Conservation (phyloP, 1,284 basidiomycete genomes). For the Exobasidium cylindrosporum region DNA sequence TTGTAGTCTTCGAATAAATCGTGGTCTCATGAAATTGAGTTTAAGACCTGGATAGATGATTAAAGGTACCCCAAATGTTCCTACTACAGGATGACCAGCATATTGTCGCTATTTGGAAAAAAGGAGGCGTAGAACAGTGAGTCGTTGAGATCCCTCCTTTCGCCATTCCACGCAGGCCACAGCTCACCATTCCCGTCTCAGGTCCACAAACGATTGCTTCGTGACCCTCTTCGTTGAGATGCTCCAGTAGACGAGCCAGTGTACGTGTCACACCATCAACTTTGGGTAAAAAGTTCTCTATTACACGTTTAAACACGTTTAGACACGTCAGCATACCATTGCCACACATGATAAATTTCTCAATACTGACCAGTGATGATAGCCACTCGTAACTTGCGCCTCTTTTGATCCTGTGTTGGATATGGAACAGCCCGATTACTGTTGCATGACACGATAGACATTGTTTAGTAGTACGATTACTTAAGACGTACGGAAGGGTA, state of each 20-base stretch:
- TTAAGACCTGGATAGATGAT: slow-evolving; percentile 62
- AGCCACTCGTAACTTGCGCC: slow-evolving; percentile 53
- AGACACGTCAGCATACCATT: not conserved
- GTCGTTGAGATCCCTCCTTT: not conserved
- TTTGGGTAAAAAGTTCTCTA: slow-evolving; percentile 63
- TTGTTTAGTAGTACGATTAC: no score
- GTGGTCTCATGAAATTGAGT: slow-evolving; percentile 63
- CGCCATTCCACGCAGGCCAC: not conserved
- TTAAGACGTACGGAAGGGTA: no score
- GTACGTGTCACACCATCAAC: slow-evolving; percentile 64
- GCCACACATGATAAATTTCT: not conserved
- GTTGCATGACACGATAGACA: no score
- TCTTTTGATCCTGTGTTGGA: slow-evolving; percentile 24
- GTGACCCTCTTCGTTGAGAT: slow-evolving; percentile 62
- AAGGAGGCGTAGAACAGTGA: not conserved
- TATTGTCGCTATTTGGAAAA: slow-evolving; percentile 56
- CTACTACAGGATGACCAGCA: slow-evolving; percentile 61
- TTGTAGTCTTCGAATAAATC: slow-evolving; percentile 59
- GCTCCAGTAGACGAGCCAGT: slow-evolving; percentile 61
- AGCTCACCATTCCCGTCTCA: slow-evolving; percentile 59
- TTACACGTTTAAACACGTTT: slow-evolving; percentile 4
- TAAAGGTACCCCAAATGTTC: slow-evolving; percentile 62
- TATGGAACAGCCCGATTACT: no score
- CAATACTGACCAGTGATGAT: slow-evolving; percentile 52
- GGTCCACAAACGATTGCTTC: slow-evolving; percentile 62